Evolutionary conservation across 2,329 filamentous ascomycete genomes (phyloP).

Genomic region (Fusarium sp.): DNA sequence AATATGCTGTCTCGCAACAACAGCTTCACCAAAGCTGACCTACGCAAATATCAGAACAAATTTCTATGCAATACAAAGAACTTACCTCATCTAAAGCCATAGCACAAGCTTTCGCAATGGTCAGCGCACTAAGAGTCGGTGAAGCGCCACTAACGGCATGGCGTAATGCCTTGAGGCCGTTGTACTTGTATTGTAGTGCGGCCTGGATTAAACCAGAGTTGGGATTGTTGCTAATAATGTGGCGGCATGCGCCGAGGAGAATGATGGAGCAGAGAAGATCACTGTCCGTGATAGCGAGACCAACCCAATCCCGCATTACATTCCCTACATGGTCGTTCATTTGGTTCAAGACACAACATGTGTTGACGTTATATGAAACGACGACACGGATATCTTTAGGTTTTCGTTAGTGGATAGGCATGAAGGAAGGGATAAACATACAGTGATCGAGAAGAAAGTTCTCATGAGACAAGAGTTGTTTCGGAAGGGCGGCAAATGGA

Average conservation of each 20-base stretch:
- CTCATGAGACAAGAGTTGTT: neutral
- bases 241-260: neutral
- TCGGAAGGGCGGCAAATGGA: neutral
- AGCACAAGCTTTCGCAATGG: neutral
- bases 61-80: neutral
- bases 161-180: neutral
- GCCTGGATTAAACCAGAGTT: neutral
- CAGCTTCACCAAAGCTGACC: neutral
- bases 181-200: conserved; percentile 16
- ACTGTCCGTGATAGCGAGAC: conserved; percentile 5
- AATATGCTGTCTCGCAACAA: neutral
- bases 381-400: neutral
- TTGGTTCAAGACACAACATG: neutral
- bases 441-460: conserved; percentile 8
- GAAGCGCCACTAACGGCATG: neutral
- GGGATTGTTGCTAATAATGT: neutral
- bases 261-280: conserved; percentile 7
- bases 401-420: accelerated
- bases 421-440: neutral
- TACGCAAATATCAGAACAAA: neutral
- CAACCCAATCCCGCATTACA: conserved; percentile 10
- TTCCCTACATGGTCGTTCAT: neutral
- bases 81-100: conserved; percentile 12
- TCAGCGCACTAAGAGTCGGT: neutral
- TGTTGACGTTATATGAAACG: neutral